Evolutionary conservation across 306 rosid genomes (phyloP), one percentile per base, ranked within the genome.

Genomic region (Trifolium fragiferum): DNA sequence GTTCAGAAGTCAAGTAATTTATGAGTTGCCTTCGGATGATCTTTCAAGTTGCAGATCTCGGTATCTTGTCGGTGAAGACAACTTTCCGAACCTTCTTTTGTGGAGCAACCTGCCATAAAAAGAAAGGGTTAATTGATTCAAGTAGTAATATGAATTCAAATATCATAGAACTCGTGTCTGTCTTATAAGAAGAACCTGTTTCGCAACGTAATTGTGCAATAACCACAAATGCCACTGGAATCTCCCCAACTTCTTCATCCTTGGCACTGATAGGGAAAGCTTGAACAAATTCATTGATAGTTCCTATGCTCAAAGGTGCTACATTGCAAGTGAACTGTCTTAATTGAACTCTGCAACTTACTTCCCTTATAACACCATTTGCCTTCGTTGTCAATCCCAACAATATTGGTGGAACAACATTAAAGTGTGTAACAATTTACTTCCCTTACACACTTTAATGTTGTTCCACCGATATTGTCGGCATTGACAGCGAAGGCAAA

Each of bases 161-260:
- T 72, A 60, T 72, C 27, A 54, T 46, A 59, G 13, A 2, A 61
- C 15, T 25, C n/a, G 18, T 30, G 79, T 67, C 3, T 40, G 73
- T 47, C 14, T 41, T 58, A 10, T 66, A 16, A 16, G 43, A 70
- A 55, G 80, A 73, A 75, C 32, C 82, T 76, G 80, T 64, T 78
- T 80, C 16, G 88, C 82, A 63, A 37, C 3, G 44, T 75, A 25
- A 72, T 78, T 73, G 19, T 51, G 93, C 89, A 78, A 88, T 86
- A 18, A 93, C 89, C 76, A 93, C 90, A 77, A 88, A 91, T 12
- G 96, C 98, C 67, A 91, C 93, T 2, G 98, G 96, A 7, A 86
- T 74, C 79, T 91, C 93, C 61, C 98, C 98, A 50, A 55, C 63
- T 78, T 85, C 89, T 72, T 91, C 88, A 75, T 89, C 87, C 67